A percentile compares a stretch with the other conserved stretches of the same genome.
These are phyloP conservation scores for Starmerella ratchasimensis DNA, from an alignment of 805 yeast genomes.

Conservation along the genomic window DNA sequence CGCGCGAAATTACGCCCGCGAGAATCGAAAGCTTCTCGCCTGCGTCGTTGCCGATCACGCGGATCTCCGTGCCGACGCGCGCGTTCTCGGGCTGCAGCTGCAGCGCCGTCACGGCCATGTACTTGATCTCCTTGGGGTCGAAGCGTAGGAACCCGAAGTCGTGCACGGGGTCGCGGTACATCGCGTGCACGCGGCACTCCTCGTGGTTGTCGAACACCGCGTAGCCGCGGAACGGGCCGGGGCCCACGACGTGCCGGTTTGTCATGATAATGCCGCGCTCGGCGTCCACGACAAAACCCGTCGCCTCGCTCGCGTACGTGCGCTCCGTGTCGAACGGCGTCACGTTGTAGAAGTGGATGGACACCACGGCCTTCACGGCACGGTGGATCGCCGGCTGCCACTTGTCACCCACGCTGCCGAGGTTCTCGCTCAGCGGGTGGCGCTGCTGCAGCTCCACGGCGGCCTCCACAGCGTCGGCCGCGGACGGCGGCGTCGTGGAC, in stretches of 20 bases:
- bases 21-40: slow-evolving; percentile 85
- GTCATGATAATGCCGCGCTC: slow-evolving; percentile 71
- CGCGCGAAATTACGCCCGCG: slow-evolving; percentile 68
- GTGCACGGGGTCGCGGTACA: slow-evolving; percentile 88
- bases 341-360: slow-evolving; percentile 80
- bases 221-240: slow-evolving; percentile 86
- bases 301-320: slow-evolving; percentile 69
- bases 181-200: slow-evolving; percentile 72
- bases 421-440: too few relatives aligned
- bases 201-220: slow-evolving; percentile 91
- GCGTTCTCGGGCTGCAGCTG: slow-evolving; percentile 69
- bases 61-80: slow-evolving; percentile 79
- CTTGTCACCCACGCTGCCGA: too few relatives aligned
- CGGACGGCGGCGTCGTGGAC: too few relatives aligned
- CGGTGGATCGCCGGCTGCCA: slow-evolving; percentile 76
- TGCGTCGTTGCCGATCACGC: slow-evolving; percentile 93
- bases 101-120: slow-evolving; percentile 56
- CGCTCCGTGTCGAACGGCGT: slow-evolving; percentile 75
- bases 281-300: slow-evolving; percentile 87
- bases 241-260: slow-evolving; percentile 88
- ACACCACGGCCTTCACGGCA: slow-evolving; percentile 76
- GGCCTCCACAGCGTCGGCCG: too few relatives aligned
- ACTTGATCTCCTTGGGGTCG: slow-evolving; percentile 55
- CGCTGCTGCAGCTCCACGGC: too few relatives aligned
- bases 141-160: slow-evolving; percentile 84